Base-by-base conservation (phyloP, 164 flowering plant species). In the Euptelea pleiosperma region DNA sequence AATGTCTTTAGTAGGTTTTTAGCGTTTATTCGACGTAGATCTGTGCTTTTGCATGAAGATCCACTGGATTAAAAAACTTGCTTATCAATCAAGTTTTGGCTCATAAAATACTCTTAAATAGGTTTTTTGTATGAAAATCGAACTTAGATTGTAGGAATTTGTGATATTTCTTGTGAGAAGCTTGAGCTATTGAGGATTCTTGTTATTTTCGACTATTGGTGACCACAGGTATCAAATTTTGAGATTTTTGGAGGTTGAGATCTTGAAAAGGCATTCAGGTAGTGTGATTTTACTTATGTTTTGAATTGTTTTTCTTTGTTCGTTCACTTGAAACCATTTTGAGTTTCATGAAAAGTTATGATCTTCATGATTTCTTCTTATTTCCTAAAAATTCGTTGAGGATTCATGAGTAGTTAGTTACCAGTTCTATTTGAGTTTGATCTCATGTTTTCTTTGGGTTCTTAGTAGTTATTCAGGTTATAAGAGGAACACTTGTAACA, bases 341-440 rank as follows among this genome's bases (percentile, higher is more conserved):
- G 16, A 22, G 1, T 5, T 39, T 8, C n/a, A 30, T 4, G 14
- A 28, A 47, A 46, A 18, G 43, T 22, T 35, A 9, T 18, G 41
- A 11, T 25, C 15, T 47, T n/a, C 12, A 8, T 8, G 7, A n/a
- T 15, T 22, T 15, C n/a, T n/a, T 10, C 28, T 37, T 25, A 33
- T 45, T 63, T 44, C 29, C 52, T 14, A 7, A 8, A 15, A 46
- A 35, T 60, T 45, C 4, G 63, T 33, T 62, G 30, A 26, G 19
- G 15, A 35, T 9, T 30, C 28, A 30, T 25, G 15, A 4, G n/a
- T n/a, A n/a, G n/a, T n/a, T n/a, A n/a, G n/a, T n/a, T n/a, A n/a
- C 4, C 18, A 60, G 24, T 26, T 24, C 5, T 12, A 24, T 16
- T 3, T 3, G 7, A 18, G 15, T 26, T 16, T 16, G 34, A 9